A percentile compares a stretch with the other conserved stretches of the same genome.
phyloP scores from a whole-genome alignment of 2,329 filamentous ascomycete species.

The Stagonosporopsis rhizophila region DNA sequence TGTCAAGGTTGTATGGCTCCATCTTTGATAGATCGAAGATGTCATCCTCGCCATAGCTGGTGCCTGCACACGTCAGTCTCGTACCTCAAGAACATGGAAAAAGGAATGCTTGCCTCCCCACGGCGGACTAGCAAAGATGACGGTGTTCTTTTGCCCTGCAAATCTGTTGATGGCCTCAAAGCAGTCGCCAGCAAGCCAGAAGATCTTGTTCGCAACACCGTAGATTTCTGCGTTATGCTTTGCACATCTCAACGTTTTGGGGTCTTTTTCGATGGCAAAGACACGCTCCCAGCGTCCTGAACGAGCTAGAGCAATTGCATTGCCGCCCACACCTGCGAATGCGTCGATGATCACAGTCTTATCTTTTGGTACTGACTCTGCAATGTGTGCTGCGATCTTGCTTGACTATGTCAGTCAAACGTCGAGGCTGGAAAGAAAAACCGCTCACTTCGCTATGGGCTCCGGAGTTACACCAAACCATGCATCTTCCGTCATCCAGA shows the following conservation, averaged over 20 bases:
- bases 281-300: constrained; percentile 80
- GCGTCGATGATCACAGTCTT: constrained; percentile 80
- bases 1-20: constrained; percentile 78
- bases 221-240: constrained; percentile 91
- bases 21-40: constrained; percentile 86
- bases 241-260: constrained; percentile 81
- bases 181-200: constrained; percentile 86
- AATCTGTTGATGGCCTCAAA: constrained; percentile 72
- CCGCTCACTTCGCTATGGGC: constrained; percentile 75
- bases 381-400: constrained; percentile 77
- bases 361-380: constrained; percentile 58
- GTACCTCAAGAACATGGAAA: background rate
- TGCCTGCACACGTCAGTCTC: constrained; percentile 54
- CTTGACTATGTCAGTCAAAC: constrained; percentile 46
- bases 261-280: constrained; percentile 87
- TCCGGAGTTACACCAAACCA: constrained; percentile 99
- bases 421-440: background rate
- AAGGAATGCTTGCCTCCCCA: constrained; percentile 68
- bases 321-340: constrained; percentile 91
- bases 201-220: constrained; percentile 78
- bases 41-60: constrained; percentile 67
- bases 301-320: constrained; percentile 91
- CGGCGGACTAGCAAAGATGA: constrained; percentile 75
- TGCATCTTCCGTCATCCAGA: constrained; percentile 89
- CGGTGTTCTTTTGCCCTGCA: constrained; percentile 59